Conservation (phyloP, 2,329 filamentous ascomycete genomes). For the Chaetomium strumarium region DNA sequence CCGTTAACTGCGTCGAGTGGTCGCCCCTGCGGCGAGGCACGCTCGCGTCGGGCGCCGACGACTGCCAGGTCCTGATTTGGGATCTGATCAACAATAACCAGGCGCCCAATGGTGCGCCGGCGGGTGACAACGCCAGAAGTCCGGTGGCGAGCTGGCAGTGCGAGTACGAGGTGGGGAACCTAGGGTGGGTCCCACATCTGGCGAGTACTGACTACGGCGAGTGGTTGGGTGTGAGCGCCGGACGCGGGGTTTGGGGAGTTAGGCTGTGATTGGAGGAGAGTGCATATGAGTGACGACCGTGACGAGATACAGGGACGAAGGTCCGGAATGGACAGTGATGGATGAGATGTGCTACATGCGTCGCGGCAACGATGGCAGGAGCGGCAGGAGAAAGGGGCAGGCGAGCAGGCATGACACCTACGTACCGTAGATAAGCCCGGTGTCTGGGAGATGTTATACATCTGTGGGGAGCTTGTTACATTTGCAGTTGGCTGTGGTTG, state of each 20-base stretch:
- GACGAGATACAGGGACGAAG: neutral
- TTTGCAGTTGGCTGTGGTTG: no score
- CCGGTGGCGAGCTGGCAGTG: constrained; percentile 77
- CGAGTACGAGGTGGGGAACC: constrained; percentile 79
- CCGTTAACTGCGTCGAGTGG: constrained; percentile 95
- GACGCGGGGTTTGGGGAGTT: constrained; percentile 76
- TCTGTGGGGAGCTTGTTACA: no score
- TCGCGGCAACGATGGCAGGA: no score
- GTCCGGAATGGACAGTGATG: neutral
- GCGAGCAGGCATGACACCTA: no score
- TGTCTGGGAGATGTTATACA: no score
- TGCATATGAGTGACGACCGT: neutral
- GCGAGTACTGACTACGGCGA: constrained; percentile 66
- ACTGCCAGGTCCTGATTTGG: constrained; percentile 89
- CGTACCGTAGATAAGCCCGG: no score
- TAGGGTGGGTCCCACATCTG: constrained; percentile 75
- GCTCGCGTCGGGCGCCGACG: constrained; percentile 85
- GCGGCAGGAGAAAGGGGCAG: no score
- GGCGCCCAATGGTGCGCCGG: constrained; percentile 34
- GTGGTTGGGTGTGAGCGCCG: constrained; percentile 78
- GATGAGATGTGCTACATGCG: no score
- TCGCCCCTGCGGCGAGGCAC: constrained; percentile 80
- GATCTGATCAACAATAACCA: constrained; percentile 65
- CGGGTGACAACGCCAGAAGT: constrained; percentile 51
- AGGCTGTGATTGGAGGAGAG: constrained; percentile 13